phyloP scores from a whole-genome alignment of 441 rosid species.

The Populus trichocarpa region DNA sequence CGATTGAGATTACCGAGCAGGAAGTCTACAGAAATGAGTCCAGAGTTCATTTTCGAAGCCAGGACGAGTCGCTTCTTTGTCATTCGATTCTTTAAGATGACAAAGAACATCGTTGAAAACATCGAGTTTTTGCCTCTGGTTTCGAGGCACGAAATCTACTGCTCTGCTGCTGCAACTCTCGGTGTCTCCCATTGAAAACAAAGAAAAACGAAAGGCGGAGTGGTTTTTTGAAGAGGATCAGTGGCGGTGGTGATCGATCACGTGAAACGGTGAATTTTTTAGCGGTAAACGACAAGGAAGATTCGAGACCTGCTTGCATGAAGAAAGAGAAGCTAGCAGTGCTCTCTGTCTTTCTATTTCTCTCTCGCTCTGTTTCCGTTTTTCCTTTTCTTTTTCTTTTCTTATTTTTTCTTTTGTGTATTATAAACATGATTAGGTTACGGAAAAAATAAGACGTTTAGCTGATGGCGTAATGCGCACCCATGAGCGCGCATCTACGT shows the following conservation, averaged over 20 bases:
- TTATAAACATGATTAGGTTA: neutral
- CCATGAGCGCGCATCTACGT: slow-evolving; percentile 37
- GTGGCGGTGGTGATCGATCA: neutral
- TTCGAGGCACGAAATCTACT: slow-evolving; percentile 35
- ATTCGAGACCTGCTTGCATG: slow-evolving; percentile 13
- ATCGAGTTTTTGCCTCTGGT: slow-evolving; percentile 43
- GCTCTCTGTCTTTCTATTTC: neutral
- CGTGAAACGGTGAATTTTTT: slow-evolving; percentile 10
- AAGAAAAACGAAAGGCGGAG: neutral
- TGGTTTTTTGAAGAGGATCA: too few species aligned
- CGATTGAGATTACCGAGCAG: slow-evolving; percentile 30
- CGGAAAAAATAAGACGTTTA: slow-evolving; percentile 8
- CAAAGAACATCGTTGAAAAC: slow-evolving; percentile 45
- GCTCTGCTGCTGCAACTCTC: slow-evolving; percentile 66
- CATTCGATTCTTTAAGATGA: slow-evolving; percentile 40
- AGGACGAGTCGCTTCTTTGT: slow-evolving; percentile 35
- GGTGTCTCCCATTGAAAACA: slow-evolving; percentile 41
- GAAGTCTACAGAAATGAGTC: slow-evolving; percentile 54
- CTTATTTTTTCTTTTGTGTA: neutral
- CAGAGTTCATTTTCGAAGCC: slow-evolving; percentile 59
- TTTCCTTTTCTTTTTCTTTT: neutral
- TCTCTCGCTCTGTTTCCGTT: neutral
- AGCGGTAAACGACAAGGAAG: neutral
- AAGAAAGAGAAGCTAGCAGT: neutral
- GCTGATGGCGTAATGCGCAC: slow-evolving; percentile 43